Percentiles rank a stretch among this genome's conserved stretches.
These are phyloP conservation scores for Bipolaris cookei DNA, from an alignment of 2,329 filamentous ascomycete species.

Conservation along the genomic window DNA sequence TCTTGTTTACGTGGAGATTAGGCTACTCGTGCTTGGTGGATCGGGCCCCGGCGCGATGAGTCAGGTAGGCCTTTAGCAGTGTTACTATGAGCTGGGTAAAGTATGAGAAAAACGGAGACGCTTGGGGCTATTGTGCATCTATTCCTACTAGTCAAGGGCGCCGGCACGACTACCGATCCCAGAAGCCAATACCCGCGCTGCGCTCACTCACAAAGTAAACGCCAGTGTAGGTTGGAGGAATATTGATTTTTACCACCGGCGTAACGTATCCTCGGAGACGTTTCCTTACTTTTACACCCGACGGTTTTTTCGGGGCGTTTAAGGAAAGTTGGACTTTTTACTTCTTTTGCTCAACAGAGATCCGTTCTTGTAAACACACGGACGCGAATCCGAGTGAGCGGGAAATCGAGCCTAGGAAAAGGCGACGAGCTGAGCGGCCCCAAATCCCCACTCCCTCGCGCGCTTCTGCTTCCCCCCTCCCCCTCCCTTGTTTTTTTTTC, in stretches of 20 bases:
- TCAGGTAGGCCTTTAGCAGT: background rate
- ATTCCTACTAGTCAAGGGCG: background rate
- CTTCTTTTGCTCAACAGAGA: too few relatives aligned
- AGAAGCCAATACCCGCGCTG: conserved; percentile 16
- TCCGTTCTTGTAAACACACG: background rate
- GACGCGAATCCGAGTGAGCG: background rate
- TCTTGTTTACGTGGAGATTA: conserved; percentile 3
- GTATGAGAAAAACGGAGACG: background rate
- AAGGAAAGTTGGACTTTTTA: too few relatives aligned
- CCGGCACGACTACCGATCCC: conserved; percentile 17
- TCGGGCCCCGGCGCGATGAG: background rate
- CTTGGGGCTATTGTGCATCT: background rate
- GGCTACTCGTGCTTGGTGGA: background rate
- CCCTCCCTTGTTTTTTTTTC: background rate
- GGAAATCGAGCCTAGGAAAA: background rate
- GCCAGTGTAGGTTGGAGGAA: background rate
- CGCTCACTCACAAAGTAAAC: background rate
- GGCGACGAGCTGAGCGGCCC: background rate
- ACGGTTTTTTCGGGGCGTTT: too few relatives aligned
- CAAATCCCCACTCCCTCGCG: background rate
- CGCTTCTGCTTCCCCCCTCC: background rate
- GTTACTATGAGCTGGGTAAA: conserved; percentile 1
- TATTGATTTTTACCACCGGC: conserved; percentile 2
- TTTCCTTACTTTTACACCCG: too few relatives aligned
- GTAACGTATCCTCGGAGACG: too few relatives aligned